Conservation (phyloP, 257 asterid genomes). For the Rauvolfia tetraphylla region DNA sequence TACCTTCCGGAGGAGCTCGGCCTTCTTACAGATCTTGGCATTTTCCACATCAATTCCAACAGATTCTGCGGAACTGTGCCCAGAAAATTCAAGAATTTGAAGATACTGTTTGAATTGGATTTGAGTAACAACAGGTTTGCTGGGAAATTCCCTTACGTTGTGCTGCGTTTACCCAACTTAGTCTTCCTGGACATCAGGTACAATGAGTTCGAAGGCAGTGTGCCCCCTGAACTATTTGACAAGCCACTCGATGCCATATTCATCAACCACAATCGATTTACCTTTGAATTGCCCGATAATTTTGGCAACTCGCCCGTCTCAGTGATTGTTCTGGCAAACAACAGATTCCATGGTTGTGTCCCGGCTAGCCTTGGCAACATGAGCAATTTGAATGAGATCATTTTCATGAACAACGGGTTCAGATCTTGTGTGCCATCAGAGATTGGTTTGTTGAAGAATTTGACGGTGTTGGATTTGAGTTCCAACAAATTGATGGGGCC, state of each 20-base stretch:
- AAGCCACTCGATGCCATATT: constrained; percentile 79
- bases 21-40: constrained; percentile 68
- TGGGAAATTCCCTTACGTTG: constrained; percentile 84
- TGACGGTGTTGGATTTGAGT: constrained; percentile 74
- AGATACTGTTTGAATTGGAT: constrained; percentile 66
- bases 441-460: constrained; percentile 59
- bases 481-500: constrained; percentile 58
- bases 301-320: constrained; percentile 92
- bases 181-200: constrained; percentile 61
- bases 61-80: constrained; percentile 80
- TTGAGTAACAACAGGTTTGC: constrained; percentile 85
- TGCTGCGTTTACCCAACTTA: constrained; percentile 55
- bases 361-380: constrained; percentile 79
- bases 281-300: constrained; percentile 76
- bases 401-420: constrained; percentile 61
- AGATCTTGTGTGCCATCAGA: constrained; percentile 80
- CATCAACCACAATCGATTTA: constrained; percentile 70
- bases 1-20: constrained; percentile 85
- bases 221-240: constrained; percentile 63
- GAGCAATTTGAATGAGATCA: constrained; percentile 65
- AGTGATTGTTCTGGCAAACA: constrained; percentile 70
- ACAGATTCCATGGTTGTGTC: constrained; percentile 75
- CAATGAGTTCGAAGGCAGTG: constrained; percentile 84
- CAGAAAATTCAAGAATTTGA: constrained; percentile 45
- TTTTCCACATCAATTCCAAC: constrained; percentile 78